Conservation (phyloP, 2,329 filamentous ascomycete species). For the Pseudonectria foliicola region DNA sequence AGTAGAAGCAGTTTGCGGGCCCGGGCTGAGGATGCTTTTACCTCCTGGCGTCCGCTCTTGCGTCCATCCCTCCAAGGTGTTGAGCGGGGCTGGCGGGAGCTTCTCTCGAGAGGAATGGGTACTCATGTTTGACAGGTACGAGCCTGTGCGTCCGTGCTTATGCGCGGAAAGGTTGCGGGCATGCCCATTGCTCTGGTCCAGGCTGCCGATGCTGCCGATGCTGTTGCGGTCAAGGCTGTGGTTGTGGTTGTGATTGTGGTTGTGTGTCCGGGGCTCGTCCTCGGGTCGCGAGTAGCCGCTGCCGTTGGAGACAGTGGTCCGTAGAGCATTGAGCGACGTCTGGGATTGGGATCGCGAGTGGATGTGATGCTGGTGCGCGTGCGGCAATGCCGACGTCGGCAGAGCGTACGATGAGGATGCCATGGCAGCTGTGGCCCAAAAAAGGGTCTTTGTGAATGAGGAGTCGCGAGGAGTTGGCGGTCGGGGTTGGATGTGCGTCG, state of each 20-base stretch:
- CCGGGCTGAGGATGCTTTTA: constrained; percentile 31
- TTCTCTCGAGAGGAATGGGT: constrained; percentile 24
- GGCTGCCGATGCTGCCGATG: too few relatives aligned
- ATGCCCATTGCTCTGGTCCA: constrained; percentile 8
- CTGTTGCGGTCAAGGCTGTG: too few relatives aligned
- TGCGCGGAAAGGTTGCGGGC: constrained; percentile 20
- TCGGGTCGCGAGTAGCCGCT: constrained; percentile 26
- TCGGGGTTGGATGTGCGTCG: too few relatives aligned
- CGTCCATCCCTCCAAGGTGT: constrained; percentile 33
- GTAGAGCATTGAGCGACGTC: constrained; percentile 33
- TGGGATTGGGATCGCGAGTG: constrained; percentile 34
- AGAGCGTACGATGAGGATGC: constrained; percentile 44
- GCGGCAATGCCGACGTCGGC: constrained; percentile 43
- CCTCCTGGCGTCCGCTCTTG: constrained; percentile 34
- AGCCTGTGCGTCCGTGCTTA: constrained; percentile 23
- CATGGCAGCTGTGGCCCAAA: constrained; percentile 26
- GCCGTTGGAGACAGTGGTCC: constrained; percentile 27
- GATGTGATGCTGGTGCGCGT: constrained; percentile 37
- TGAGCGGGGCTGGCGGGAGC: constrained; percentile 24
- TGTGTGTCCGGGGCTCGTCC: constrained; percentile 23
- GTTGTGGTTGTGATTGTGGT: constrained; percentile 24
- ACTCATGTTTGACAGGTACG: constrained; percentile 25
- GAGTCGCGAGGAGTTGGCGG: constrained; percentile 1
- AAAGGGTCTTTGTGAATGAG: not conserved
- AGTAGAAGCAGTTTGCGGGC: constrained; percentile 19